Evolutionary conservation across 2,329 filamentous ascomycete species (phyloP).

Genomic region (Rhynchosporium graminicola): DNA sequence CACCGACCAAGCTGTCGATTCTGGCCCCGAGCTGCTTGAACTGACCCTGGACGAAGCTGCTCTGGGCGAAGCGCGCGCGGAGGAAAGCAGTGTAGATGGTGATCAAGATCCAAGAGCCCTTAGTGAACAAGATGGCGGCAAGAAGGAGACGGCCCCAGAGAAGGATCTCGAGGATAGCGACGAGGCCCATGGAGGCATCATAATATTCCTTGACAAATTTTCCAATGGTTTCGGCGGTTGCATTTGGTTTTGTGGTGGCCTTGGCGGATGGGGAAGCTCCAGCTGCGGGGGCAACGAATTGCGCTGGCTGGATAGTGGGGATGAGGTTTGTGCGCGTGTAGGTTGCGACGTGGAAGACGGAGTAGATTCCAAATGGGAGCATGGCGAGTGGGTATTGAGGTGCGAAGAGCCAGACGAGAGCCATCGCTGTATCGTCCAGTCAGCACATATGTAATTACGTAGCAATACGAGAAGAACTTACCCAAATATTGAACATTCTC

Average conservation of each 20-base stretch:
- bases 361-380: constrained; percentile 94
- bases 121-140: constrained; percentile 83
- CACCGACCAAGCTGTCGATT: constrained; percentile 78
- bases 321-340: constrained; percentile 94
- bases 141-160: constrained; percentile 83
- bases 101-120: constrained; percentile 87
- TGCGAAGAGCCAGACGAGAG: constrained; percentile 89
- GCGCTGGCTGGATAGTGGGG: constrained; percentile 75
- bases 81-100: constrained; percentile 88
- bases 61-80: constrained; percentile 86
- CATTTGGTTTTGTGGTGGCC: constrained; percentile 51
- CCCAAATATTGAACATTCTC: constrained; percentile 98
- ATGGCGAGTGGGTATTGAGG: constrained; percentile 88
- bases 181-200: constrained; percentile 90
- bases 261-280: constrained; percentile 58
- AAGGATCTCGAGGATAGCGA: constrained; percentile 82
- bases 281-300: constrained; percentile 53
- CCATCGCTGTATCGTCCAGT: constrained; percentile 67
- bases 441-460: constrained; percentile 19
- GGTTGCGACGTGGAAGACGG: constrained; percentile 95
- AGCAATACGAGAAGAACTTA: constrained; percentile 51
- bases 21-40: constrained; percentile 72
- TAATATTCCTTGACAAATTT: constrained; percentile 98
- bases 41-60: constrained; percentile 85
- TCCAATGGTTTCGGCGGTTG: constrained; percentile 79